Percentiles rank a stretch among this genome's conserved stretches.
Conservation (phyloP, 768 basidiomycete species). For the Agaricus sinodeliciosus region DNA sequence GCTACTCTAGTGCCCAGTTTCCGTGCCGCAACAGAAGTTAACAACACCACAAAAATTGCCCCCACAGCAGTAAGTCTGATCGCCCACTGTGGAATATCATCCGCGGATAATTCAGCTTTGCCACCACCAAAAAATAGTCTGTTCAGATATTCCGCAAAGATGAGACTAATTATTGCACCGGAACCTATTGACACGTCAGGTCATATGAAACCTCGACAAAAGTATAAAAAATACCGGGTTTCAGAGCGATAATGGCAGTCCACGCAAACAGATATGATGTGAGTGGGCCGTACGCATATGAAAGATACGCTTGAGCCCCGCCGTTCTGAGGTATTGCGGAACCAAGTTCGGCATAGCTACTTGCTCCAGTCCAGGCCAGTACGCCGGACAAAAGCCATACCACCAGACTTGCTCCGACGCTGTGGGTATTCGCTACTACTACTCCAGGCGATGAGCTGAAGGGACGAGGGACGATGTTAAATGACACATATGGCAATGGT, state of each 20-base stretch:
- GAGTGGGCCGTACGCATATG: conserved; percentile 83
- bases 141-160: conserved; percentile 90
- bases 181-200: conserved; percentile 35
- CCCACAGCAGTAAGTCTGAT: conserved; percentile 80
- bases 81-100: conserved; percentile 83
- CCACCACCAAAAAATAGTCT: conserved; percentile 78
- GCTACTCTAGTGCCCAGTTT: conserved; percentile 77
- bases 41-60: conserved; percentile 65
- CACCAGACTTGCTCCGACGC: conserved; percentile 80
- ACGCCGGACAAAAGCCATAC: conserved; percentile 85
- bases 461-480: not conserved
- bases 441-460: conserved; percentile 86
- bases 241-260: conserved; percentile 87
- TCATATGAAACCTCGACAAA: not conserved
- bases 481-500: not conserved
- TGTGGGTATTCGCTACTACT: conserved; percentile 81
- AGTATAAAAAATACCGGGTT: conserved; percentile 52
- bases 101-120: conserved; percentile 64
- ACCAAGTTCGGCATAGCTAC: conserved; percentile 89
- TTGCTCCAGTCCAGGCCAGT: conserved; percentile 93
- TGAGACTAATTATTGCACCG: conserved; percentile 82
- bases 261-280: conserved; percentile 91
- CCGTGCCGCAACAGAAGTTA: conserved; percentile 73
- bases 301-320: conserved; percentile 75
- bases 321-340: conserved; percentile 78